A percentile compares a stretch with the other conserved stretches of the same genome.
phyloP scores from a whole-genome alignment of 345 rosid species.

The Pugionium cornutum region DNA sequence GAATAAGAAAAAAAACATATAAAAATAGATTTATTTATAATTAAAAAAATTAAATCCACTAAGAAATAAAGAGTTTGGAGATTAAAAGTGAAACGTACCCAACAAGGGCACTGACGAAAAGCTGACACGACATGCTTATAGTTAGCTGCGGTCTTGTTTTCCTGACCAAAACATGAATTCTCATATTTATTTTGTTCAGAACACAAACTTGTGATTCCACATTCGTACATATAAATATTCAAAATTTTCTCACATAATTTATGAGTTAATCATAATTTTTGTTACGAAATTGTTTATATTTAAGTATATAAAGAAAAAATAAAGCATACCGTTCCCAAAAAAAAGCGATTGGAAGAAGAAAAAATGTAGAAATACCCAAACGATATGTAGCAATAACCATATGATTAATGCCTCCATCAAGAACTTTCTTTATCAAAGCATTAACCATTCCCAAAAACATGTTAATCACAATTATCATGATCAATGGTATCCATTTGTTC shows the following conservation, averaged over 20 bases:
- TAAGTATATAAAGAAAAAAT: background rate
- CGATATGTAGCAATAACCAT: conserved; percentile 37
- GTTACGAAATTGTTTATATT: too few relatives aligned
- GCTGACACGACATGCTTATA: conserved; percentile 46
- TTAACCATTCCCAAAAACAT: conserved; percentile 46
- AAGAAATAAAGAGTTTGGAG: background rate
- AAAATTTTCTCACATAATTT: too few relatives aligned
- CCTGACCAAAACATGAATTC: conserved; percentile 42
- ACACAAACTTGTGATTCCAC: background rate
- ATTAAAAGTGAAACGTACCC: conserved; percentile 47
- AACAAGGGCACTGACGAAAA: conserved; percentile 61
- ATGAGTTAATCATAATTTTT: too few relatives aligned
- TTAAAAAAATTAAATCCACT: too few relatives aligned
- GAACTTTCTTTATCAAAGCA: conserved; percentile 15
- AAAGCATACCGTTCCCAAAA: conserved; percentile 55
- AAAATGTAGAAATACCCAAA: conserved; percentile 44
- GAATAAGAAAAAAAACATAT: too few relatives aligned
- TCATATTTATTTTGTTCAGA: background rate
- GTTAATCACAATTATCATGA: conserved; percentile 40
- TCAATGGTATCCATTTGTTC: conserved; percentile 50
- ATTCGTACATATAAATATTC: background rate
- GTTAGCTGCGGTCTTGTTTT: conserved; percentile 69
- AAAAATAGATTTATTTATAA: too few relatives aligned
- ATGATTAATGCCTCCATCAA: conserved; percentile 56
- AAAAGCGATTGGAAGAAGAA: conserved; percentile 58